Evolutionary conservation across 2,329 filamentous ascomycete species (phyloP).

Genomic region (Neofusicoccum umdonicola): DNA sequence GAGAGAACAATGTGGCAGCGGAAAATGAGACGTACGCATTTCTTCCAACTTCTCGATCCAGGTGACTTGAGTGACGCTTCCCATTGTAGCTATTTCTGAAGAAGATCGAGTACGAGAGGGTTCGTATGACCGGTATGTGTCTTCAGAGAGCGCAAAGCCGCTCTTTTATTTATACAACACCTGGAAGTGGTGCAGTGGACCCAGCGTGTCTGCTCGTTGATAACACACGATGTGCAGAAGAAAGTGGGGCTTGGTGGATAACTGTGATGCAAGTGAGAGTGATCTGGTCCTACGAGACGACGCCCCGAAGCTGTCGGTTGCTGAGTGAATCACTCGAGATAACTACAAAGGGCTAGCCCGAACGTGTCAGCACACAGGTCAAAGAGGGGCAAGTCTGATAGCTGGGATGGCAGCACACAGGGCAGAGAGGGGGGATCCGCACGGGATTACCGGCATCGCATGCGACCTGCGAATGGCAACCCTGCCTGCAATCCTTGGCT

Average conservation of each 20-base stretch:
- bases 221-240: not conserved
- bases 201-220: not conserved
- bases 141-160: not conserved
- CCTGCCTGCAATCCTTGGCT: not conserved
- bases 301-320: not conserved
- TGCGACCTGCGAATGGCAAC: not conserved
- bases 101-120: not conserved
- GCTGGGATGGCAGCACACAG: not conserved
- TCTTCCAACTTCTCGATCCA: conserved; percentile 48
- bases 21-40: conserved; percentile 32
- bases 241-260: not conserved
- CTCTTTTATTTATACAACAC: not conserved
- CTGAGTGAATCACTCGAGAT: not conserved
- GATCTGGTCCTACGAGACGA: not conserved
- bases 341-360: not conserved
- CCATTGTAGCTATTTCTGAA: conserved; percentile 27
- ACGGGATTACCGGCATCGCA: not conserved
- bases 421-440: not conserved
- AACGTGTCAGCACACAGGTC: conserved; percentile 26
- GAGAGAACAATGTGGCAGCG: not conserved
- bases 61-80: conserved; percentile 30
- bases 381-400: conserved; percentile 21
- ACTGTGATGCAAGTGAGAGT: not conserved
- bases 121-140: not conserved
- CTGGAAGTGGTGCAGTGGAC: not conserved